Evolutionary conservation across 176 grass and related monocot species (phyloP), one percentile per base, ranked within the genome.

Genomic region (Avena sativa): DNA sequence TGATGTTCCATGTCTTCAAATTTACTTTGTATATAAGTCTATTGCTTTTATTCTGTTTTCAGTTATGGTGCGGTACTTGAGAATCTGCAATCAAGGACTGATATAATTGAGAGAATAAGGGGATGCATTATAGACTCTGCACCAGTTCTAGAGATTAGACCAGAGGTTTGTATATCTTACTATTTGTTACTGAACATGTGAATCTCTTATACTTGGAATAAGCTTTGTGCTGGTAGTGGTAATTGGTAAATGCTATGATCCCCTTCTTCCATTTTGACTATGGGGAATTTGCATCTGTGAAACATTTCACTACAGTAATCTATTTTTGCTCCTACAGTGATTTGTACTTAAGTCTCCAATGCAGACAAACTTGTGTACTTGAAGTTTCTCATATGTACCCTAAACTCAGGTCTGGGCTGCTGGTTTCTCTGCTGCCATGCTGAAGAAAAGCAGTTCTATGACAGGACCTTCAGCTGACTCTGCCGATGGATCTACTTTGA

Each of bases 51-150:
- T 79, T 86, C 79, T 85, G 11, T 78, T 91, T 93, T 30, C 89
- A 96, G 94, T 36, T 99, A 99, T 53, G 97, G 97, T 78, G 80
- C 70, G 1, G 71, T 99, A 87, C 94, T 99, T 80, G 97, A 99
- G 65, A 96, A 88, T 80, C 72, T 96, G 20, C 89, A 93, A 84
- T 90, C 92, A 82, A 94, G 94, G 49, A 66, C 83, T 64, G 92
- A 99, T 85, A 78, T 99, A 88, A 85, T 92, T 75, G 88, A 91
- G 76, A 96, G 95, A 74, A 99, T 99, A 78, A 93, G 68, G 88
- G 97, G 97, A 64, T 99, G 94, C 70, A 87, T 99, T 90, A 21
- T 96, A 85, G 97, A 99, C 53, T 99, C 97, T 79, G 97, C 94
- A 57, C 90, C 97, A 62, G 91, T 89, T 81, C 79, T 95, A 28